Evolutionary conservation across 2,329 filamentous ascomycete genomes (phyloP), one percentile per base, ranked within the genome.

Genomic region (Aureobasidium lini): DNA sequence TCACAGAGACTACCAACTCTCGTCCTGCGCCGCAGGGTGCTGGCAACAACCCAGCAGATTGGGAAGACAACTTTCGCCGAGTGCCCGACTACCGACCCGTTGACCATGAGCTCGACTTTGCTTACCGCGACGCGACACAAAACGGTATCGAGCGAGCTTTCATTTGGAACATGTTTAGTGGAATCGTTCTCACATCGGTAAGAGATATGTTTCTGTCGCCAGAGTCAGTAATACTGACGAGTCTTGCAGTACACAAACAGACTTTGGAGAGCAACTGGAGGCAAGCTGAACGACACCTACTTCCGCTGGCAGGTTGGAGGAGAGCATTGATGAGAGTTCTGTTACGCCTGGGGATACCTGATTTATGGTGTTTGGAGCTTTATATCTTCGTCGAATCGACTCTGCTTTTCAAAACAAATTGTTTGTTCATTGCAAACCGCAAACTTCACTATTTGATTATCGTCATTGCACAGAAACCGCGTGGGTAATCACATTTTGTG

Each of bases 271-370:
- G 69, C 68, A 5, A 82, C 80, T 0, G 71, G 75, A 2, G 81
- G 80, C 0, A 77, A 68, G 61, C 61, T 81, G 9, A 79, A 79
- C 65, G 72, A 78, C 61, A 68, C 69, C n/a, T 68, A 77, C 23
- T 81, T 82, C 53, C 73, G 73, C 34, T 82, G 81, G 64, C 74
- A 77, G 34, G 69, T 84, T 60, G 81, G 82, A 10, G 81, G 81
- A 11, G 81, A 84, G 66, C 49, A 59, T 28, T 53, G 18, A 53
- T 16, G 29, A n/a, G 36, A 43, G 9, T 10, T 23, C 6, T n/a
- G 43, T 9, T 11, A 40, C n/a, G 9, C 34, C 15, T 34, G 28
- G 50, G 6, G 18, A 2, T 11, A 29, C 13, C 3, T 4, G n/a
- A 7, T 28, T 36, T 6, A 18, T 7, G 52, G 40, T 32, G 52